phyloP scores from a whole-genome alignment of 371 early-diverging fungal genomes.

The Mucor sp. region DNA sequence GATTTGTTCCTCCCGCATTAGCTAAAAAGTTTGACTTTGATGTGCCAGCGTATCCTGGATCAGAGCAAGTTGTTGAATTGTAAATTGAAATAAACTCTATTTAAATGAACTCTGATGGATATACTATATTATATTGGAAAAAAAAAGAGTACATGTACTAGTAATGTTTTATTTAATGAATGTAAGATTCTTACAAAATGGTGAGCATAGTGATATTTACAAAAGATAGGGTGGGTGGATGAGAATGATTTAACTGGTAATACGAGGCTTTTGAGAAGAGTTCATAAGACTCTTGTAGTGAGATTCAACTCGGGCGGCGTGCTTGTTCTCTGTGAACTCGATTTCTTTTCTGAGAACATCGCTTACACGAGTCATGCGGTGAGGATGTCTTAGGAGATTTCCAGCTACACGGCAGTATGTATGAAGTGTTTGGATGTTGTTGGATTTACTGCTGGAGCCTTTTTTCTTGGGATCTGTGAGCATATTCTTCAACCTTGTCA shows the following conservation, averaged over 20 bases:
- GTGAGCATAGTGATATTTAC: background rate
- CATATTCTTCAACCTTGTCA: background rate
- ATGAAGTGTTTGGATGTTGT: constrained; percentile 10
- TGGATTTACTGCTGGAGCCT: background rate
- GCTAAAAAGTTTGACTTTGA: constrained; percentile 64
- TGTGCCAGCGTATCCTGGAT: constrained; percentile 66
- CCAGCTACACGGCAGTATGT: constrained; percentile 24
- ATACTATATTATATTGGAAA: too few species aligned
- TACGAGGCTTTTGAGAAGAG: background rate
- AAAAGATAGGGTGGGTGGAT: background rate
- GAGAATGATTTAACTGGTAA: background rate
- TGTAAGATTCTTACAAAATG: background rate
- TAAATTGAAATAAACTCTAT: background rate
- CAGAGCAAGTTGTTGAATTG: constrained; percentile 60
- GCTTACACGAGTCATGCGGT: constrained; percentile 19
- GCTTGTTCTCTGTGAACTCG: background rate
- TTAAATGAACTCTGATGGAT: background rate
- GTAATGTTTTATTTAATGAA: background rate
- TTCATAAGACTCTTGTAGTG: constrained; percentile 1
- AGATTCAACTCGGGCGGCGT: background rate
- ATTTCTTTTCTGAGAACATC: constrained; percentile 16
- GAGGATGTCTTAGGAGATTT: constrained; percentile 18
- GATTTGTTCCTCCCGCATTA: constrained; percentile 79
- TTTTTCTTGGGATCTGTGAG: background rate
- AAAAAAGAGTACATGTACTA: background rate